Conservation (phyloP, 306 rosid species). For the Vachellia collinsii region DNA sequence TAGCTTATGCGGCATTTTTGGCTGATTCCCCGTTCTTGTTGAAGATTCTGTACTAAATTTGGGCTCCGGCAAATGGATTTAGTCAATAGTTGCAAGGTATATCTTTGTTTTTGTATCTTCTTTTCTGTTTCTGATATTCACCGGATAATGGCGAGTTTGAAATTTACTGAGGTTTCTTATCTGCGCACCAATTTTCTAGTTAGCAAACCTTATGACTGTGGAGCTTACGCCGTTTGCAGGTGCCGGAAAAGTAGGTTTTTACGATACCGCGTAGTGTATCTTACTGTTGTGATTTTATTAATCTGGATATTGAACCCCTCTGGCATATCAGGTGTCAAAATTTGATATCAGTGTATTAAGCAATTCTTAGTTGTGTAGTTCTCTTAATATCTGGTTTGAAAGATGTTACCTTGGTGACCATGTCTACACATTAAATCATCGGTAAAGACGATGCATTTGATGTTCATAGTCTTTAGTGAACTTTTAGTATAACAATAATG, state of each 20-base stretch:
- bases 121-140: neutral
- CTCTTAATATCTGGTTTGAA: neutral
- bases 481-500: neutral
- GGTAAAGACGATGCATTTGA: neutral
- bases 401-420: neutral
- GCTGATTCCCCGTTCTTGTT: slow-evolving; percentile 38
- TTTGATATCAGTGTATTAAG: neutral
- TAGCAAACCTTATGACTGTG: neutral
- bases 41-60: slow-evolving; percentile 40
- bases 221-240: neutral
- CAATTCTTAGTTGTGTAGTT: neutral
- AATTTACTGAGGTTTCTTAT: neutral
- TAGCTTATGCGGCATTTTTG: slow-evolving; percentile 39
- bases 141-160: neutral
- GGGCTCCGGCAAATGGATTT: slow-evolving; percentile 62
- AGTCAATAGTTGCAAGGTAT: slow-evolving; percentile 82
- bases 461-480: neutral
- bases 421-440: neutral
- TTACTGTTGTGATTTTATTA: slow-evolving; percentile 1
- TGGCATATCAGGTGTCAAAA: neutral
- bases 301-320: neutral
- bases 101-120: neutral
- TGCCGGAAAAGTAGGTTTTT: neutral
- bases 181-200: neutral
- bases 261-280: neutral